phyloP scores from a whole-genome alignment of 371 early-diverging fungal species.

The Nematocida major region DNA sequence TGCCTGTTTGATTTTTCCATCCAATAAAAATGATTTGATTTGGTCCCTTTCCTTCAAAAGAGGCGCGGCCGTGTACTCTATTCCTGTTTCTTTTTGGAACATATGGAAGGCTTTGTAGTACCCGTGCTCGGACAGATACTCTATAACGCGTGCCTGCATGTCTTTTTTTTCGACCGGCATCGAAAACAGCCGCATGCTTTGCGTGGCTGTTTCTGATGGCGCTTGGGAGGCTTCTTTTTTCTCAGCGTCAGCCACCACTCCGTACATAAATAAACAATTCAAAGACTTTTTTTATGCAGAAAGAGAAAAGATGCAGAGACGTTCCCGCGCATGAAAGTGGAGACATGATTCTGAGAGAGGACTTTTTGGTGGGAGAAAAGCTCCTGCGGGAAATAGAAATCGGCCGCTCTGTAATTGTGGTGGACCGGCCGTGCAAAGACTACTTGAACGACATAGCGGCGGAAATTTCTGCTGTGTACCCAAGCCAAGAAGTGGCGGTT shows the following conservation, averaged over 20 bases:
- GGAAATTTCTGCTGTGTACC: background rate
- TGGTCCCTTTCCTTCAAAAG: slow-evolving; percentile 35
- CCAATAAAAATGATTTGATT: background rate
- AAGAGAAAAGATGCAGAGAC: slow-evolving; percentile 7
- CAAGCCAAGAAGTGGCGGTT: background rate
- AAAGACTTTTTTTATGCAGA: slow-evolving; percentile 24
- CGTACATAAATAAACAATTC: slow-evolving; percentile 37
- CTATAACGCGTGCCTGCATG: slow-evolving; percentile 8
- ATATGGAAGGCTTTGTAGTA: slow-evolving; percentile 16
- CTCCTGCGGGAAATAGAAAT: background rate
- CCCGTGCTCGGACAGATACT: slow-evolving; percentile 27
- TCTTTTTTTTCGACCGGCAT: background rate
- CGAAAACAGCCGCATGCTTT: background rate
- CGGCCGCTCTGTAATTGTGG: background rate
- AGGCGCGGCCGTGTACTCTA: background rate
- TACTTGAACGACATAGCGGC: slow-evolving; percentile 1
- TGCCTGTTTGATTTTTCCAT: slow-evolving; percentile 2
- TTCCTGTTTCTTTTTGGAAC: slow-evolving; percentile 1
- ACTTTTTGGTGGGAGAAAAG: background rate
- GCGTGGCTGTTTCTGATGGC: background rate
- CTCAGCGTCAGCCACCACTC: background rate
- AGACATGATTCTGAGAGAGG: slow-evolving; percentile 34
- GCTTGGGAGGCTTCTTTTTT: slow-evolving; percentile 13
- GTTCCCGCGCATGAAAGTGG: slow-evolving; percentile 3
- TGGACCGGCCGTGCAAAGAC: slow-evolving; percentile 20